These are phyloP conservation scores for Phlyctochytrium arcticum DNA, from an alignment of 192 early-diverging fungal genomes.

Conservation along the genomic window DNA sequence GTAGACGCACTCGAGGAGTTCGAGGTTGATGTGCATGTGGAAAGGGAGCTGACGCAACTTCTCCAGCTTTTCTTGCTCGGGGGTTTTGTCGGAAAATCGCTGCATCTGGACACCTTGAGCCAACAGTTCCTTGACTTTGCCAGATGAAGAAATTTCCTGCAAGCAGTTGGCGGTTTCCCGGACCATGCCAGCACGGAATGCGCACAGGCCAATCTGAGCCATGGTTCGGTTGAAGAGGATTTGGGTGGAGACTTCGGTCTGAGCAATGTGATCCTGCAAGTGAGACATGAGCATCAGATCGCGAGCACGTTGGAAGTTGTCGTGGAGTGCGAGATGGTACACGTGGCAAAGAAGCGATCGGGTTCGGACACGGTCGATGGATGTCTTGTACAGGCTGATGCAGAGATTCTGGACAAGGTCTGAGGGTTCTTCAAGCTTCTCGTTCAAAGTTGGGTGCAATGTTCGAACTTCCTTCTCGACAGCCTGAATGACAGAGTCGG, in stretches of 20 bases:
- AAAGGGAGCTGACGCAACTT: slow-evolving; percentile 95
- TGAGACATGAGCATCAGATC: slow-evolving; percentile 98
- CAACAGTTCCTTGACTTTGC: slow-evolving; percentile 84
- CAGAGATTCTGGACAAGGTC: slow-evolving; percentile 77
- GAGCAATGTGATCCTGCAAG: slow-evolving; percentile 87
- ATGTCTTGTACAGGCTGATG: slow-evolving; percentile 80
- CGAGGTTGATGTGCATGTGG: slow-evolving; percentile 99
- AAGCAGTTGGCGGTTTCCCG: slow-evolving; percentile 80
- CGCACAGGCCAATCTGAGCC: slow-evolving; percentile 92
- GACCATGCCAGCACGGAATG: slow-evolving; percentile 91
- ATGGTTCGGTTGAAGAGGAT: slow-evolving; percentile 93
- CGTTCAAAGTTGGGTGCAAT: slow-evolving; percentile 41
- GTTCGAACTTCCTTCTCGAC: slow-evolving; percentile 55
- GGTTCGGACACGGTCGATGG: slow-evolving; percentile 75
- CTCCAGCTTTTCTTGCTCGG: slow-evolving; percentile 88
- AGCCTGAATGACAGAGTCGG: slow-evolving; percentile 78
- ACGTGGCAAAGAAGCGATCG: slow-evolving; percentile 96
- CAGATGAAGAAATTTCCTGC: slow-evolving; percentile 81
- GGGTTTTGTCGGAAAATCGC: slow-evolving; percentile 73
- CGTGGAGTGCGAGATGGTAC: slow-evolving; percentile 94
- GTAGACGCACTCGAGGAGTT: slow-evolving; percentile 95
- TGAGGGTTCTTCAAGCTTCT: slow-evolving; percentile 34
- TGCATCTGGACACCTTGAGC: slow-evolving; percentile 77
- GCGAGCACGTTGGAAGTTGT: slow-evolving; percentile 86
- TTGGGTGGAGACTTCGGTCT: slow-evolving; percentile 88